Conservation (phyloP, 202 grass and related monocot genomes). For the Cymbopogon flexuosus region DNA sequence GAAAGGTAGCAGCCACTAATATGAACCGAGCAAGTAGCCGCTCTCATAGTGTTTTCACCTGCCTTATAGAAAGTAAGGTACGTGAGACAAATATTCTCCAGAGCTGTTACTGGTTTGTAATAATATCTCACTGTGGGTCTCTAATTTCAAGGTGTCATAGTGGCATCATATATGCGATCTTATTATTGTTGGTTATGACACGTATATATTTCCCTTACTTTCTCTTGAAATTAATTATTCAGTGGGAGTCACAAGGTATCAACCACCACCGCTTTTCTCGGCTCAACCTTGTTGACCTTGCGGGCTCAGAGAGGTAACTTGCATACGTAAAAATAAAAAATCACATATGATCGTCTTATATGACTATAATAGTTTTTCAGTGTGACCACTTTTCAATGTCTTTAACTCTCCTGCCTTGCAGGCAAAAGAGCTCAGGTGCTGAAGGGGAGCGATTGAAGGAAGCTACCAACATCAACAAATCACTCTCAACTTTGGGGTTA, state of each 20-base stretch:
- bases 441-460: slow-evolving; percentile 97
- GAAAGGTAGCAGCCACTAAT: slow-evolving; percentile 96
- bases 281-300: slow-evolving; percentile 96
- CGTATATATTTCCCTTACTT: background rate
- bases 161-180: background rate
- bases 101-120: slow-evolving; percentile 16
- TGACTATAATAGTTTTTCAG: background rate
- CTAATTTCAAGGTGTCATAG: background rate
- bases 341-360: slow-evolving; percentile 10
- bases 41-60: slow-evolving; percentile 98
- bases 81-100: slow-evolving; percentile 5
- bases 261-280: slow-evolving; percentile 84
- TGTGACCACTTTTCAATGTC: background rate
- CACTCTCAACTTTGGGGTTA: slow-evolving; percentile 91
- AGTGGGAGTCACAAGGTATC: slow-evolving; percentile 98
- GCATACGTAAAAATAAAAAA: background rate
- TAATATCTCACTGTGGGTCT: background rate
- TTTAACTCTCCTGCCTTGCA: slow-evolving; percentile 29
- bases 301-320: slow-evolving; percentile 89
- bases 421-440: slow-evolving; percentile 98
- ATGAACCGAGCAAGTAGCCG: slow-evolving; percentile 97
- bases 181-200: slow-evolving; percentile 8
- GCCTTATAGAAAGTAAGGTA: slow-evolving; percentile 98
- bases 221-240: slow-evolving; percentile 38
- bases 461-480: slow-evolving; percentile 97